Evolutionary conservation across 1,284 basidiomycete genomes (phyloP).

Genomic region (Cerioporus squamosus): DNA sequence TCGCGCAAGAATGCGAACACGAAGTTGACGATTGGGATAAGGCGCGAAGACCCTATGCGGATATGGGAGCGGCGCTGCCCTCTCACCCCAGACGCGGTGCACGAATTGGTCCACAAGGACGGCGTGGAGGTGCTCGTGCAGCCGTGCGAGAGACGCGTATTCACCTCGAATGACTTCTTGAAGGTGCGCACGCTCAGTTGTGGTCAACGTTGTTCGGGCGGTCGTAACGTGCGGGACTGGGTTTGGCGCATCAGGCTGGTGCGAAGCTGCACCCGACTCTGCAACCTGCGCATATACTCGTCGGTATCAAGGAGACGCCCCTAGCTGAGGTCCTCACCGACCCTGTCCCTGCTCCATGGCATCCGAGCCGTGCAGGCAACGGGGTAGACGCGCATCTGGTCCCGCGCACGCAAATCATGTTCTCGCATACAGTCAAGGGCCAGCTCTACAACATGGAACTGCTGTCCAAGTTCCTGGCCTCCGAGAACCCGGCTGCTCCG

Average conservation of each 20-base stretch:
- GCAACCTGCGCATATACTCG: slow-evolving; percentile 70
- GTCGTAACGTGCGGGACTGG: neutral
- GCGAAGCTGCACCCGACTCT: slow-evolving; percentile 66
- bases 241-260: too few relatives aligned
- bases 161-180: slow-evolving; percentile 63
- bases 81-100: slow-evolving; percentile 76
- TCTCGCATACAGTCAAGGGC: slow-evolving; percentile 89
- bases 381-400: slow-evolving; percentile 17
- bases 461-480: slow-evolving; percentile 65
- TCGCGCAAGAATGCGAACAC: slow-evolving; percentile 10
- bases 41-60: slow-evolving; percentile 78
- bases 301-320: slow-evolving; percentile 90
- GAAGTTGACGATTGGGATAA: slow-evolving; percentile 60
- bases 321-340: slow-evolving; percentile 60
- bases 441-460: slow-evolving; percentile 86
- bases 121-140: slow-evolving; percentile 75
- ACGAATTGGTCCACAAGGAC: slow-evolving; percentile 58
- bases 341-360: slow-evolving; percentile 39
- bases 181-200: slow-evolving; percentile 52
- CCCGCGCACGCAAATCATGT: slow-evolving; percentile 80
- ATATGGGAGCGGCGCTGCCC: slow-evolving; percentile 91
- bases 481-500: slow-evolving; percentile 26
- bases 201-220: neutral
- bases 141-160: slow-evolving; percentile 77
- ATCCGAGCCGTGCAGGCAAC: slow-evolving; percentile 10